A percentile compares a stretch with the other conserved stretches of the same genome.
Conservation (phyloP, 2,329 filamentous ascomycete species). For the Cladosporium sp. region DNA sequence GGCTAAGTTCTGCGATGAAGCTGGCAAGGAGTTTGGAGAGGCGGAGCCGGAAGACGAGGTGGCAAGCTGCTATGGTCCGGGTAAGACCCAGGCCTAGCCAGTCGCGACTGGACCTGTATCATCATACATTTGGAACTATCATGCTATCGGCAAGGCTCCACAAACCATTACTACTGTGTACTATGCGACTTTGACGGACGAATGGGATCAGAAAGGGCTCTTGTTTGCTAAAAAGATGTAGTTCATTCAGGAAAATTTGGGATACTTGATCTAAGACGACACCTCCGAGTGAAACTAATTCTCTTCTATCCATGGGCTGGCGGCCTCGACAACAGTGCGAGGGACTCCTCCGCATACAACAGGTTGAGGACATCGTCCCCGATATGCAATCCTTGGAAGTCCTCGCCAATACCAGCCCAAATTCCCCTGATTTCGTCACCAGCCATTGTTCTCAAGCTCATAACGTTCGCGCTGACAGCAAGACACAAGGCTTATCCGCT, state of each 20-base stretch:
- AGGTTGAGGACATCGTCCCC: background rate
- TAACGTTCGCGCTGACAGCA: background rate
- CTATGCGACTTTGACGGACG: background rate
- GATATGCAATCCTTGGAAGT: background rate
- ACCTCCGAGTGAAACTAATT: background rate
- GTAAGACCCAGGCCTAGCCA: constrained; percentile 1
- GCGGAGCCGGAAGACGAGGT: constrained; percentile 12
- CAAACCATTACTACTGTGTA: background rate
- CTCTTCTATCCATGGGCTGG: background rate
- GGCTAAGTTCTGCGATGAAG: constrained; percentile 63
- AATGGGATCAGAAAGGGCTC: too few species aligned
- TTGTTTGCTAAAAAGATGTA: background rate
- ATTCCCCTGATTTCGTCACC: background rate
- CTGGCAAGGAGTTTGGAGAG: constrained; percentile 34
- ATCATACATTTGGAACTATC: background rate
- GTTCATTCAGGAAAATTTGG: background rate
- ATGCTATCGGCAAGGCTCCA: background rate
- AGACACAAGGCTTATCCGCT: background rate
- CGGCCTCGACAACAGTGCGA: background rate
- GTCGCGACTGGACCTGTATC: background rate
- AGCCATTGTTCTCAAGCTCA: background rate
- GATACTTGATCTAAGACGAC: background rate
- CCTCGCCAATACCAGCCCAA: background rate
- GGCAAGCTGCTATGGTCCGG: constrained; percentile 13
- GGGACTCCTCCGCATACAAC: background rate